Percentiles rank a stretch among this genome's conserved stretches.
These are phyloP conservation scores for Magnusiomyces sp. DNA, from an alignment of 1,139 yeast species.

Conservation along the genomic window DNA sequence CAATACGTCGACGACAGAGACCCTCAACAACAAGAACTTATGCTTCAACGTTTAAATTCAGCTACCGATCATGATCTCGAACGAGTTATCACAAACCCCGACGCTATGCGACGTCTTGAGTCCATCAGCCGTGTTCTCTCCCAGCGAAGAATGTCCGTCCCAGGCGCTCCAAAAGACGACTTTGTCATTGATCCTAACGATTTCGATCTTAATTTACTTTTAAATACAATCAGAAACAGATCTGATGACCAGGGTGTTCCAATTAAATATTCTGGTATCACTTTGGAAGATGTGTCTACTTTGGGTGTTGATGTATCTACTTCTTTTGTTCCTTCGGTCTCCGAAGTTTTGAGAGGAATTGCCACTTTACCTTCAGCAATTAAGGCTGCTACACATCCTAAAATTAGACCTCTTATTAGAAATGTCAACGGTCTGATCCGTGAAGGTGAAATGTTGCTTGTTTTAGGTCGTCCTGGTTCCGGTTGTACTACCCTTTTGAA, in stretches of 20 bases:
- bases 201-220: slow-evolving; percentile 35
- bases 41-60: too few species aligned
- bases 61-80: slow-evolving; percentile 8
- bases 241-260: slow-evolving; percentile 38
- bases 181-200: slow-evolving; percentile 36
- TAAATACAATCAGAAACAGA: slow-evolving; percentile 28
- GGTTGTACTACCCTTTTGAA: slow-evolving; percentile 55
- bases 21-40: too few species aligned
- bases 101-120: slow-evolving; percentile 34
- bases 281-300: slow-evolving; percentile 40
- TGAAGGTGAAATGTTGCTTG: slow-evolving; percentile 49
- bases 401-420: slow-evolving; percentile 11
- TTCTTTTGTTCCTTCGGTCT: slow-evolving; percentile 43
- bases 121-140: slow-evolving; percentile 38
- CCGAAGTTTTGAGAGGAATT: slow-evolving; percentile 35
- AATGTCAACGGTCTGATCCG: slow-evolving; percentile 15
- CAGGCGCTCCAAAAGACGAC: slow-evolving; percentile 34
- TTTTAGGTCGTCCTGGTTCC: slow-evolving; percentile 56
- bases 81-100: slow-evolving; percentile 20
- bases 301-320: slow-evolving; percentile 46
- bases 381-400: slow-evolving; percentile 14
- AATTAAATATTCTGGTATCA: slow-evolving; percentile 43
- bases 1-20: too few species aligned
- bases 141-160: slow-evolving; percentile 36
- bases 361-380: slow-evolving; percentile 26